Percentiles rank a stretch among this genome's conserved stretches.
Evolutionary conservation across 257 asterid genomes (phyloP).

Genomic region (Oldenlandia corymbosa): DNA sequence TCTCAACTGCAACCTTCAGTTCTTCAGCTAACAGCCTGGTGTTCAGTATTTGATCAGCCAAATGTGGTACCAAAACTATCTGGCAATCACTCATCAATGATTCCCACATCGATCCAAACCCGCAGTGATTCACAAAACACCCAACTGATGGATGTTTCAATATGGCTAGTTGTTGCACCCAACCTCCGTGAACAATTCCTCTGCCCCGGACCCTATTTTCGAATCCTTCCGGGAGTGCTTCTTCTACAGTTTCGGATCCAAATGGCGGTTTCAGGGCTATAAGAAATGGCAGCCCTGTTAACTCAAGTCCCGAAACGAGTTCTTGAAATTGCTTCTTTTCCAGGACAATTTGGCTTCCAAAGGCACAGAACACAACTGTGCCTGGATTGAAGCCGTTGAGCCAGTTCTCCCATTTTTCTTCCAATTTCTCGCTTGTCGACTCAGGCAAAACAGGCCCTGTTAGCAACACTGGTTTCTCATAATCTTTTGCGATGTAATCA

Average conservation of each 20-base stretch:
- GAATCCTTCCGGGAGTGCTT: constrained; percentile 75
- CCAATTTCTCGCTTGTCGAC: constrained; percentile 28
- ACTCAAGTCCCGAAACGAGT: constrained; percentile 56
- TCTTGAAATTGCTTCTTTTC: constrained; percentile 53
- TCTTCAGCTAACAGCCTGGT: constrained; percentile 61
- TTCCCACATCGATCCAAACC: constrained; percentile 92
- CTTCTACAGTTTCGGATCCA: constrained; percentile 45
- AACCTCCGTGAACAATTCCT: constrained; percentile 59
- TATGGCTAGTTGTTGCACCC: constrained; percentile 69
- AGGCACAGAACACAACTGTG: constrained; percentile 56
- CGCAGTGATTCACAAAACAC: constrained; percentile 87
- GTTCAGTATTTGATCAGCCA: constrained; percentile 68
- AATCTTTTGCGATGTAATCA: constrained; percentile 54
- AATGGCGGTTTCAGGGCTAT: constrained; percentile 55
- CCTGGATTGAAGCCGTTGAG: constrained; percentile 36
- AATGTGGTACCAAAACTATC: constrained; percentile 58
- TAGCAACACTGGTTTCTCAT: constrained; percentile 44
- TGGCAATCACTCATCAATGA: constrained; percentile 59
- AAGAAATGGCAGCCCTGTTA: constrained; percentile 62
- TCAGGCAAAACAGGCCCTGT: constrained; percentile 65
- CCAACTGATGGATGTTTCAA: constrained; percentile 70
- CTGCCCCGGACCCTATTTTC: constrained; percentile 45
- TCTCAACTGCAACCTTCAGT: constrained; percentile 76
- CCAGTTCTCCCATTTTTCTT: constrained; percentile 52
- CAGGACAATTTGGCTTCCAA: constrained; percentile 56